Conservation (phyloP, 179 eudicot species). For the Beta lomatogona region DNA sequence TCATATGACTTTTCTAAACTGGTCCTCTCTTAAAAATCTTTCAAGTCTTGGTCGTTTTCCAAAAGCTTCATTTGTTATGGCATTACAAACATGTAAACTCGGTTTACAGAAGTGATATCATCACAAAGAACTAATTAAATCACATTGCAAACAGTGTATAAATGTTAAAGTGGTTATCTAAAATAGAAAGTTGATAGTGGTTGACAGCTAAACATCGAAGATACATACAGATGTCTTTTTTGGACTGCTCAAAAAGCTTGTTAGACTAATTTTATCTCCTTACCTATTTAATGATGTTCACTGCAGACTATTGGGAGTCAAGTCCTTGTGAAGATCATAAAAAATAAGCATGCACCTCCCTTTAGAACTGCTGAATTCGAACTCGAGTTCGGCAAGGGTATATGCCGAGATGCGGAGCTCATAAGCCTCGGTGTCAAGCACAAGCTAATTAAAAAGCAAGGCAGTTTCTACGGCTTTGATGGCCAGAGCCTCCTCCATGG, state of each 20-base stretch:
- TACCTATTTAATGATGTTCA: not conserved
- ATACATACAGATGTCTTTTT: too few relatives aligned
- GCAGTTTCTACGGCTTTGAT: slow-evolving; percentile 42
- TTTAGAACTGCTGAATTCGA: slow-evolving; percentile 78
- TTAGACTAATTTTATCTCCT: not conserved
- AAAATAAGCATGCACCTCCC: slow-evolving; percentile 97
- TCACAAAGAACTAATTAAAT: not conserved
- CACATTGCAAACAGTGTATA: not conserved
- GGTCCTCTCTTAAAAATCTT: not conserved
- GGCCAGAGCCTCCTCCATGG: slow-evolving; percentile 53
- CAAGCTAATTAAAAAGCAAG: slow-evolving; percentile 59
- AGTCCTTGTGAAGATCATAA: slow-evolving; percentile 80
- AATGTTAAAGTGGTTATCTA: not conserved
- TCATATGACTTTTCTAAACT: not conserved
- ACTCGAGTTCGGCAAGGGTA: slow-evolving; percentile 94
- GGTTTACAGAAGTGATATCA: not conserved
- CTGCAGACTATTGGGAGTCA: slow-evolving; percentile 71
- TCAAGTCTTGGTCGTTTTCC: not conserved
- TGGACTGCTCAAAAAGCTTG: too few relatives aligned
- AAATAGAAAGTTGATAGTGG: not conserved
- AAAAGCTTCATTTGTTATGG: not conserved
- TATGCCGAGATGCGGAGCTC: slow-evolving; percentile 68
- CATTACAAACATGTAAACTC: not conserved
- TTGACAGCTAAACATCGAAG: not conserved
- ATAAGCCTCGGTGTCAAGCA: slow-evolving; percentile 67